These are phyloP conservation scores for Microsporum ferrugineum DNA, from an alignment of 2,329 filamentous ascomycete genomes.

Conservation along the genomic window DNA sequence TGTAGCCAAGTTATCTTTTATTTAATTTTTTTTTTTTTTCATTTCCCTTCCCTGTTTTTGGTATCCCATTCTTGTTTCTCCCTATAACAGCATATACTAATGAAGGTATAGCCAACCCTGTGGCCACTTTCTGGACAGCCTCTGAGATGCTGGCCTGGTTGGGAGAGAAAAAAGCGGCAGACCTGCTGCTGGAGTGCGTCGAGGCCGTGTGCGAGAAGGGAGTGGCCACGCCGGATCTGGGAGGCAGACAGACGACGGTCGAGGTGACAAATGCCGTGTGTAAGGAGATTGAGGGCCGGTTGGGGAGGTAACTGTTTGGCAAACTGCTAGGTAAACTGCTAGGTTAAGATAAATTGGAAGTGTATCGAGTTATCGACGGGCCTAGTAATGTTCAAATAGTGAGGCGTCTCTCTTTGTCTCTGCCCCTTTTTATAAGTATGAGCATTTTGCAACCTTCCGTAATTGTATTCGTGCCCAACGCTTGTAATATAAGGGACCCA, in stretches of 20 bases:
- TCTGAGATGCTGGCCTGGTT: constrained; percentile 57
- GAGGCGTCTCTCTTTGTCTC: not conserved
- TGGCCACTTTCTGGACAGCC: constrained; percentile 58
- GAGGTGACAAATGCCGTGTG: constrained; percentile 49
- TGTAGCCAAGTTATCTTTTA: not conserved
- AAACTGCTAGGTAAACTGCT: not conserved
- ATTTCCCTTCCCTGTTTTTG: not conserved
- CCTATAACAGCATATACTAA: constrained; percentile 7
- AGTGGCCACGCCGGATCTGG: constrained; percentile 49
- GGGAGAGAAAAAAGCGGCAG: constrained; percentile 47
- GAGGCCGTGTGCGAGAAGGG: constrained; percentile 49
- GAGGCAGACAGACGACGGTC: constrained; percentile 46
- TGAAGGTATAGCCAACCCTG: constrained; percentile 41
- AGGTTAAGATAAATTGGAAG: not conserved
- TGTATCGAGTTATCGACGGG: not conserved
- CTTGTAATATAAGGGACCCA: not conserved
- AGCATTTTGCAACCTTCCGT: not conserved
- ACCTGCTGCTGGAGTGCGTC: constrained; percentile 46
- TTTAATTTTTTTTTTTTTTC: too few species aligned
- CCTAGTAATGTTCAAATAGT: not conserved
- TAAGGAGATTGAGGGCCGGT: constrained; percentile 37
- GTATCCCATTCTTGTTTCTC: not conserved
- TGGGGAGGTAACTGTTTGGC: constrained; percentile 1
- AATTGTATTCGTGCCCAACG: not conserved
- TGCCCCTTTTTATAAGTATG: not conserved